Percentiles rank a stretch among this genome's conserved stretches.
Evolutionary conservation across 495 filamentous ascomycete genomes (phyloP).

Genomic region (Chaetomium cochliodes): DNA sequence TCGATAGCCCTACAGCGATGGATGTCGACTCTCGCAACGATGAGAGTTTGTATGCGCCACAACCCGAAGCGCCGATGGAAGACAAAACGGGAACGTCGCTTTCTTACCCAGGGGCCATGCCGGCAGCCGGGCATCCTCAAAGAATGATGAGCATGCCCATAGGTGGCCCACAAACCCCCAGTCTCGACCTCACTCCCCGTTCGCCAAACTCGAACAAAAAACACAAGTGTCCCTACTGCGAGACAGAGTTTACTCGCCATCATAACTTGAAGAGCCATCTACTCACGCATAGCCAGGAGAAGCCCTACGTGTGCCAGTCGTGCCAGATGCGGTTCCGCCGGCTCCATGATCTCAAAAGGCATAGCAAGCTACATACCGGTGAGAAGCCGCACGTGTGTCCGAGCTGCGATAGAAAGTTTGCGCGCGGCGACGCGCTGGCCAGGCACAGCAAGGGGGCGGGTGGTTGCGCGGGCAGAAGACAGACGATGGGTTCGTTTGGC

Average conservation of each 20-base stretch:
- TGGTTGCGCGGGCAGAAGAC: constrained; percentile 85
- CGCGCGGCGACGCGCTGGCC: constrained; percentile 89
- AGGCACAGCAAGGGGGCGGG: constrained; percentile 95
- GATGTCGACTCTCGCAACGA: constrained; percentile 44
- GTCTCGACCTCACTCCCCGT: constrained; percentile 39
- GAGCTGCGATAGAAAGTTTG: constrained; percentile 91
- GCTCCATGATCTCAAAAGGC: constrained; percentile 92
- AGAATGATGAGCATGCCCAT: constrained; percentile 77
- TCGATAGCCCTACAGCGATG: constrained; percentile 45
- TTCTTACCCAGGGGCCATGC: constrained; percentile 48
- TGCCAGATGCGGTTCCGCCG: constrained; percentile 89
- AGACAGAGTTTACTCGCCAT: constrained; percentile 94
- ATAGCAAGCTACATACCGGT: constrained; percentile 93
- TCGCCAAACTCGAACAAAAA: constrained; percentile 74
- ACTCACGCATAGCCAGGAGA: constrained; percentile 97
- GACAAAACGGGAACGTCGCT: constrained; percentile 47
- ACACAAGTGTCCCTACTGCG: constrained; percentile 93
- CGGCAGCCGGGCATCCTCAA: constrained; percentile 47
- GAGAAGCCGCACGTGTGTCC: constrained; percentile 93
- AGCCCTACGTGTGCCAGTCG: constrained; percentile 87
- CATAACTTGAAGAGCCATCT: constrained; percentile 99
- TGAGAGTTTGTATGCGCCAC: constrained; percentile 36
- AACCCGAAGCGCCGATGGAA: constrained; percentile 49
- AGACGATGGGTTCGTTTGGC: constrained; percentile 82
- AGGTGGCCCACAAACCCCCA: constrained; percentile 54